Percentiles rank a stretch among this genome's conserved stretches.
Evolutionary conservation across 2,329 filamentous ascomycete genomes (phyloP).

Genomic region (Trematosphaeria pertusa): DNA sequence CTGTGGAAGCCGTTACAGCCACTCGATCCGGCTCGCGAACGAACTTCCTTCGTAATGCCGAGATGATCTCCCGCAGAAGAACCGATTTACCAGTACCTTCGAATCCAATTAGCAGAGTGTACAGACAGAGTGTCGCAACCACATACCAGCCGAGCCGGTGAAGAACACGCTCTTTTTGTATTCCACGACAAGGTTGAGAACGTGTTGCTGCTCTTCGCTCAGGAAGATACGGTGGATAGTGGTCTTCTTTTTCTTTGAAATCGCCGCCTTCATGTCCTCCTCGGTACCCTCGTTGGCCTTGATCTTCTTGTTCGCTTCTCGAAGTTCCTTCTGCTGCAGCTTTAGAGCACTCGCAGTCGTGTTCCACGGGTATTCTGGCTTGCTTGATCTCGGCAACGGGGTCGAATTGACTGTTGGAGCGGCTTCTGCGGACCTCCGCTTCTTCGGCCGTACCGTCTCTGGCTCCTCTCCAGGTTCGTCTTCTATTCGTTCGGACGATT

Average conservation of each 20-base stretch:
- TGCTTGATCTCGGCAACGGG: slow-evolving; percentile 50
- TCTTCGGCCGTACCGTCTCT: slow-evolving; percentile 33
- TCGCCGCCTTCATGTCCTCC: slow-evolving; percentile 58
- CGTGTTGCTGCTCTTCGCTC: slow-evolving; percentile 84
- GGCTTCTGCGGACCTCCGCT: slow-evolving; percentile 41
- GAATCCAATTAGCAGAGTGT: background rate
- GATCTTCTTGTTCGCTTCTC: slow-evolving; percentile 66
- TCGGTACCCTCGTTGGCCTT: slow-evolving; percentile 45
- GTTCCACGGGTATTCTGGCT: slow-evolving; percentile 67
- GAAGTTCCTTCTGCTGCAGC: slow-evolving; percentile 75
- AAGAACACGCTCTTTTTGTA: slow-evolving; percentile 92
- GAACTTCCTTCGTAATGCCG: slow-evolving; percentile 78
- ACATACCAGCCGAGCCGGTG: slow-evolving; percentile 83
- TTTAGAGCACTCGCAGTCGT: slow-evolving; percentile 76
- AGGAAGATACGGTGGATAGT: slow-evolving; percentile 68
- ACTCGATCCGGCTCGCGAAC: slow-evolving; percentile 79
- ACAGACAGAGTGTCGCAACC: background rate
- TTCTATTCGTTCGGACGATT: slow-evolving; percentile 20
- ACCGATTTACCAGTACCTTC: slow-evolving; percentile 93
- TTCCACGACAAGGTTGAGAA: slow-evolving; percentile 82
- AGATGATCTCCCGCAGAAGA: slow-evolving; percentile 89
- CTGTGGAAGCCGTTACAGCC: slow-evolving; percentile 94
- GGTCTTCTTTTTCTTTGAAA: slow-evolving; percentile 52
- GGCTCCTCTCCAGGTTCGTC: slow-evolving; percentile 27
- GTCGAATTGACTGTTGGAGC: slow-evolving; percentile 49